Evolutionary conservation across 2,329 filamentous ascomycete genomes (phyloP).

Genomic region (Exophiala mesophila): DNA sequence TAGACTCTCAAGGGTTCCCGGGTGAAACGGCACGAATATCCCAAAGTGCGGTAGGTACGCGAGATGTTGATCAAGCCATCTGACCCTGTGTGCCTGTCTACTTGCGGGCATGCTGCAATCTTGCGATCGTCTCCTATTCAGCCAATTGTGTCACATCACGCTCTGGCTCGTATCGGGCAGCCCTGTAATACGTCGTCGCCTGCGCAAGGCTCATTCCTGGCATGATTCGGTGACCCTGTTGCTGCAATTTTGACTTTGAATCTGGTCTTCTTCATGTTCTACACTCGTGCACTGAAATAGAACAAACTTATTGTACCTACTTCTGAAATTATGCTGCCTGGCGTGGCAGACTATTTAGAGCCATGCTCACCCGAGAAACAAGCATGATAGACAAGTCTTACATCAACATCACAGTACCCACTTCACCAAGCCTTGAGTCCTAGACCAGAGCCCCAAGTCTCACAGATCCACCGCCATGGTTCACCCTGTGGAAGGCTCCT

Average conservation of each 20-base stretch:
- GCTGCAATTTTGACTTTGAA: no score
- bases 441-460: no score
- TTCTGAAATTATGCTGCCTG: no score
- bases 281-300: no score
- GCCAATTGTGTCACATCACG: neutral
- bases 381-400: no score
- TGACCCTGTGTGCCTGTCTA: neutral
- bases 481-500: conserved; percentile 14
- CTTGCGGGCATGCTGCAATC: neutral
- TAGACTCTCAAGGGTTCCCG: neutral
- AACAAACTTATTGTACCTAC: neutral
- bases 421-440: no score
- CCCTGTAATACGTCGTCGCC: neutral
- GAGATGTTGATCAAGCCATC: neutral
- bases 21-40: no score
- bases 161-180: neutral
- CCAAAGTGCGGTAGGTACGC: neutral
- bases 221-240: no score
- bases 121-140: neutral
- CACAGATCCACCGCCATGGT: conserved; percentile 1
- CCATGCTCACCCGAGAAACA: neutral
- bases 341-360: neutral
- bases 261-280: neutral
- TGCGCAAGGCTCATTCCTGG: neutral
- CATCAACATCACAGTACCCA: no score